phyloP scores from a whole-genome alignment of 2,329 filamentous ascomycete species.

The Aspergillus candidus region DNA sequence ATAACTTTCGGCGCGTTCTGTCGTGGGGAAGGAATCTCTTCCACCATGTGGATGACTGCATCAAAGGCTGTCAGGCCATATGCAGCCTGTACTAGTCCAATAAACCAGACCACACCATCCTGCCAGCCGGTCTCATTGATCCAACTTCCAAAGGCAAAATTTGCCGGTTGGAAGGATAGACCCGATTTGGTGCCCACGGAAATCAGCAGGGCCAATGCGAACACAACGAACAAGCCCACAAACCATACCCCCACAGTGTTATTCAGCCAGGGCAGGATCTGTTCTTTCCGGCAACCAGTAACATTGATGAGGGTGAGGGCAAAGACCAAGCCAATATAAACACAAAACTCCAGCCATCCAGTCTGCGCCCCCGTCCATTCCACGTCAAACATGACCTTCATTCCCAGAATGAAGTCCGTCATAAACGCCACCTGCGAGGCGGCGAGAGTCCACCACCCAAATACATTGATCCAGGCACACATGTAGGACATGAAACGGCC shows the following conservation, averaged over 20 bases:
- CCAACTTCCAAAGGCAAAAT: constrained; percentile 51
- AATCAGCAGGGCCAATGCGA: constrained; percentile 48
- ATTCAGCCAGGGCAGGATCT: constrained; percentile 49
- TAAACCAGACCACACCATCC: constrained; percentile 54
- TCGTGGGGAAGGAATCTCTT: constrained; percentile 50
- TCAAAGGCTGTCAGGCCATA: constrained; percentile 56
- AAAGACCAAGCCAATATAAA: constrained; percentile 48
- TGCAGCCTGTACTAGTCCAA: constrained; percentile 52
- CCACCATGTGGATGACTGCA: constrained; percentile 54
- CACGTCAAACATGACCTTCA: constrained; percentile 50
- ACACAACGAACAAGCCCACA: constrained; percentile 47
- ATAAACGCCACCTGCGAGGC: constrained; percentile 55
- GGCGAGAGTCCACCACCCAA: constrained; percentile 54
- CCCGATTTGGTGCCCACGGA: constrained; percentile 43
- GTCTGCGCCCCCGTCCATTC: constrained; percentile 41
- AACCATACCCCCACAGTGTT: constrained; percentile 53
- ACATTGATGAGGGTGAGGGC: constrained; percentile 48
- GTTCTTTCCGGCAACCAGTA: constrained; percentile 47
- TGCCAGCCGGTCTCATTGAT: constrained; percentile 48
- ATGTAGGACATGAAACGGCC: constrained; percentile 52
- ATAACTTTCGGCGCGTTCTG: constrained; percentile 49
- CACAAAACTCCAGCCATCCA: constrained; percentile 51
- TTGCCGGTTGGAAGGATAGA: constrained; percentile 44
- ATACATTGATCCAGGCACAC: constrained; percentile 56
- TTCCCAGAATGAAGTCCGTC: constrained; percentile 52